Percentiles rank a stretch among this genome's conserved stretches.
Evolutionary conservation across 2,329 filamentous ascomycete genomes (phyloP).

Genomic region (Cladosporium sp.): DNA sequence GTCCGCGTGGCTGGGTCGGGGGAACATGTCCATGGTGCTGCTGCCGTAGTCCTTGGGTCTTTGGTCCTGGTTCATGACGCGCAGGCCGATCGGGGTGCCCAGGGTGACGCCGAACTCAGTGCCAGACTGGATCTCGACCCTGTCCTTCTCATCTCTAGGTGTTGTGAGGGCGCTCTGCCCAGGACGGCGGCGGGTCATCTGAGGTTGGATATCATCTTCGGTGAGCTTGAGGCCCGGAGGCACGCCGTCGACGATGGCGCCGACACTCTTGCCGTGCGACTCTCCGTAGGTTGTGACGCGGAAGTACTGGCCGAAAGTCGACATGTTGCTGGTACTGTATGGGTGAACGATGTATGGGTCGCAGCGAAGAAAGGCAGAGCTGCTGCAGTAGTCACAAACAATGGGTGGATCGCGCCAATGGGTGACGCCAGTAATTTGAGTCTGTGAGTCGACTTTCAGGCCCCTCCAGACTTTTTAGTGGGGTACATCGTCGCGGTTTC

Average conservation of each 20-base stretch:
- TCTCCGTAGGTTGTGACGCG: constrained; percentile 79
- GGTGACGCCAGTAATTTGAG: neutral
- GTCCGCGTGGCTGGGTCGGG: constrained; percentile 87
- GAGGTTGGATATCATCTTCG: constrained; percentile 73
- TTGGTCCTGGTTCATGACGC: constrained; percentile 88
- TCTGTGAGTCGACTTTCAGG: neutral
- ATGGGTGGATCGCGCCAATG: neutral
- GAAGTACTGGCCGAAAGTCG: constrained; percentile 79
- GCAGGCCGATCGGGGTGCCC: constrained; percentile 82
- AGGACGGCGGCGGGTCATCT: constrained; percentile 83
- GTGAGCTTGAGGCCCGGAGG: constrained; percentile 86
- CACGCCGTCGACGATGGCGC: constrained; percentile 89
- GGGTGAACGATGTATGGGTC: neutral
- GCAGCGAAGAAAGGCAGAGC: neutral
- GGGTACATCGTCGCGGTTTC: neutral
- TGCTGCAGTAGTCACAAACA: neutral
- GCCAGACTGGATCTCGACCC: constrained; percentile 85
- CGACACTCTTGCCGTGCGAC: constrained; percentile 87
- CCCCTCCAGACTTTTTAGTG: neutral
- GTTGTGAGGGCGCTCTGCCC: constrained; percentile 88
- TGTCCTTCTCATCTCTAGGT: constrained; percentile 86
- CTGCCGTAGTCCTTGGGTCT: constrained; percentile 85
- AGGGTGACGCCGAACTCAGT: constrained; percentile 85
- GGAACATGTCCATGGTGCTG: constrained; percentile 85
- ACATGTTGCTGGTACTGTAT: constrained; percentile 53